A percentile compares a stretch with the other conserved stretches of the same genome.
Conservation (phyloP, 257 asterid species). For the Fraxinus pennsylvanica region DNA sequence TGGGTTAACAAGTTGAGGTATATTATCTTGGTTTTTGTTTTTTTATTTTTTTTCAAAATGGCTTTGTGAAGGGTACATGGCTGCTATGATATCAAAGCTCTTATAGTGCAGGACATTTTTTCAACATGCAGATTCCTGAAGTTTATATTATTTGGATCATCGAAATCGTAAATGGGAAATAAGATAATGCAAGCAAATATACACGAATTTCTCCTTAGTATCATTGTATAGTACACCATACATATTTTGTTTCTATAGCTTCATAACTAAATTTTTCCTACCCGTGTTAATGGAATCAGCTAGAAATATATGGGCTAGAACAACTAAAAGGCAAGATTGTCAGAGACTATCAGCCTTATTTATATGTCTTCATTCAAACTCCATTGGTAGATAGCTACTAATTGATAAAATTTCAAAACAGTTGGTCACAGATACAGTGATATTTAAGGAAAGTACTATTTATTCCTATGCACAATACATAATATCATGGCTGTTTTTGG, state of each 20-base stretch:
- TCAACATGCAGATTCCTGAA: background rate
- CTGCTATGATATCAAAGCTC: constrained; percentile 16
- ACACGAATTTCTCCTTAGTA: background rate
- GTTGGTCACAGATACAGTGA: background rate
- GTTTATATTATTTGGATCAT: constrained; percentile 1
- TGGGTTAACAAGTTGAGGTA: constrained; percentile 97
- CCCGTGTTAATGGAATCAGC: background rate
- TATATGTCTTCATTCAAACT: background rate
- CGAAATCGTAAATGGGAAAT: background rate
- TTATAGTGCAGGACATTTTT: constrained; percentile 13
- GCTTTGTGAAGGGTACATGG: constrained; percentile 8
- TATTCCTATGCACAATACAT: background rate
- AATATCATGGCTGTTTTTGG: constrained; percentile 20
- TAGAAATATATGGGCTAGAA: background rate
- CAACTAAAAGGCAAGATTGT: background rate
- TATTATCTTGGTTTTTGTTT: constrained; percentile 20
- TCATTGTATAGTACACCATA: background rate
- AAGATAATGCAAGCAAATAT: background rate
- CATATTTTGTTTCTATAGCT: background rate
- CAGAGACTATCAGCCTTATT: background rate
- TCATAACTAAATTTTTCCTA: background rate
- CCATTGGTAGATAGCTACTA: background rate
- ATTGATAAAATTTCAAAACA: background rate
- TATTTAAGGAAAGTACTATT: background rate
- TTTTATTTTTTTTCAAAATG: background rate